Base-by-base conservation (phyloP, 192 early-diverging fungal genomes). In the Coemansia aciculifera region DNA sequence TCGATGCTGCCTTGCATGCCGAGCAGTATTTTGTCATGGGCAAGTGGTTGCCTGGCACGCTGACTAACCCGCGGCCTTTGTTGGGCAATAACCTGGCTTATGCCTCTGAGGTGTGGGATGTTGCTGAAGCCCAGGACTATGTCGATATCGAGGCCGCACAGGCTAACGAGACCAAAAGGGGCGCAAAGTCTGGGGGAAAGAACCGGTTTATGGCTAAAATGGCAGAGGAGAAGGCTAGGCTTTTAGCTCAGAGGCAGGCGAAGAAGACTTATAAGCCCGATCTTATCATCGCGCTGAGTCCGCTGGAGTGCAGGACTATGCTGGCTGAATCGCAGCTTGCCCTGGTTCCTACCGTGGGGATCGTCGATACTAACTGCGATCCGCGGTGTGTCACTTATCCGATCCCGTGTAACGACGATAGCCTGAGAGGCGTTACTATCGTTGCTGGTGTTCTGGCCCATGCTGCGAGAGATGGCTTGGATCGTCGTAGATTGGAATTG, bases 361-460 rank as follows among this genome's bases (percentile, higher is more conserved):
- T 98, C 59, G 88, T 92, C 38, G 96, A 98, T 73, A 95, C 94
- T 24, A 93, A 98, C 83, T 91, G 88, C 73, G 90, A 96, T 74
- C 94, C 96, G 36, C 79, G 86, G 13, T 67, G 69, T 8, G 94
- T 97, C 34, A 90, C 92, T 2, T 98, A 96, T 75, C 91, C 94
- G 17, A 93, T 98, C 39, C 94, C 96, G 1, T 95, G 91, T 56
- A 98, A 98, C 76, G 96, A 98, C 69, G 95, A 98, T 73, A 90
- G 92, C 5, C 67, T 92, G 24, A 77, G 86, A 12, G 89, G 88
- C 40, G 86, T 98, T 10, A 87, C 89, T 59, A 74, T 96, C 32
- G 84, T 98, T 6, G 92, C 94, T 13, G 89, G 87, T n/a, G 88
- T 95, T 1, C 64, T 98, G 24, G 88, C 90, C 7, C 75, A 84